Conservation (phyloP, 2,329 filamentous ascomycete genomes). For the Incumbomyces delicatus region DNA sequence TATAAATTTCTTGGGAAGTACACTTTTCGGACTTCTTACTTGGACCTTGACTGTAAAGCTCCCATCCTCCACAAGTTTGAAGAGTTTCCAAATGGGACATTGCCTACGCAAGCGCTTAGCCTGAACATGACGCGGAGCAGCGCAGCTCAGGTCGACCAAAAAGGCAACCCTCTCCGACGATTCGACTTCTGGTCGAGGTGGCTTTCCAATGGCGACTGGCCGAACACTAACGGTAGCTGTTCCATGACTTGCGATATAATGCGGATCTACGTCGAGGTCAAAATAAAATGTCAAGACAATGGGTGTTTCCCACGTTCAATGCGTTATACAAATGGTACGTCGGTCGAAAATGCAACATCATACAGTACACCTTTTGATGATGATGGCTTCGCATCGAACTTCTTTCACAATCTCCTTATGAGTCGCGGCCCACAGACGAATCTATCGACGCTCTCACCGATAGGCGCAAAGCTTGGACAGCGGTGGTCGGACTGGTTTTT, state of each 20-base stretch:
- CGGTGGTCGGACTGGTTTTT: background rate
- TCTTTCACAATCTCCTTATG: conserved; percentile 7
- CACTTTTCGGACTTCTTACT: conserved; percentile 2
- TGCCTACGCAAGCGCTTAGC: background rate
- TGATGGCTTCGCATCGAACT: conserved; percentile 9
- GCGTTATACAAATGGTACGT: conserved; percentile 3
- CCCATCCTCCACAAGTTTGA: background rate
- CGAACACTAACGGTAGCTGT: conserved; percentile 1
- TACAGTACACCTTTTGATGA: conserved; percentile 11
- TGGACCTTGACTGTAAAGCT: conserved; percentile 4
- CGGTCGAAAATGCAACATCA: conserved; percentile 5
- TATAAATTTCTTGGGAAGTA: conserved; percentile 6
- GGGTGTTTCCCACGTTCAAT: conserved; percentile 9
- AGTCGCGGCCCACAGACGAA: conserved; percentile 1
- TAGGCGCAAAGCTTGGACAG: background rate
- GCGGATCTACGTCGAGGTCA: conserved; percentile 7
- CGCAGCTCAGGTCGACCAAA: background rate
- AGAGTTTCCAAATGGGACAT: background rate
- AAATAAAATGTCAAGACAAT: conserved; percentile 6
- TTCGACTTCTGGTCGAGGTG: background rate
- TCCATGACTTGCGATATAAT: conserved; percentile 8
- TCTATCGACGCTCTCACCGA: too few species aligned
- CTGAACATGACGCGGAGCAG: background rate
- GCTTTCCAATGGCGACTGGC: background rate
- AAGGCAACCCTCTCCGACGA: background rate